phyloP scores from a whole-genome alignment of 805 yeast genomes.

The Ogataea paradorogensis region DNA sequence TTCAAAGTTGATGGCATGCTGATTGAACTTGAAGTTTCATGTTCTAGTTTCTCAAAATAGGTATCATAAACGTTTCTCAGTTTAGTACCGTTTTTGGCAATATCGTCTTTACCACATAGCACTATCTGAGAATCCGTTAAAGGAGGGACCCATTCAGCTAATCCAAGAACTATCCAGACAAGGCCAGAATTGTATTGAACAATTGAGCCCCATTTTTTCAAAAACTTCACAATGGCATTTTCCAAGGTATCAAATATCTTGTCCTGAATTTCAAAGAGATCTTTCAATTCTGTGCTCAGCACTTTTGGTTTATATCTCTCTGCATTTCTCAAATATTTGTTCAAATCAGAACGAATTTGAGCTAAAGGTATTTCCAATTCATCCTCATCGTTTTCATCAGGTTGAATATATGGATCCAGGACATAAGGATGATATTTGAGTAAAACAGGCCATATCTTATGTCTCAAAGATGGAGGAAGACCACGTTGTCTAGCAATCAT shows the following conservation, averaged over 20 bases:
- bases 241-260: slow-evolving; percentile 56
- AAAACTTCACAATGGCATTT: slow-evolving; percentile 58
- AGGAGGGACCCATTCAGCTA: slow-evolving; percentile 89
- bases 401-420: slow-evolving; percentile 64
- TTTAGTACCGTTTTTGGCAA: slow-evolving; percentile 37
- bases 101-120: slow-evolving; percentile 50
- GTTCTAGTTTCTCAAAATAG: slow-evolving; percentile 30
- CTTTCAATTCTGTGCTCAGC: slow-evolving; percentile 29
- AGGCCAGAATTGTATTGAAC: slow-evolving; percentile 78
- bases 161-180: slow-evolving; percentile 82
- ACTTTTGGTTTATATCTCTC: slow-evolving; percentile 35
- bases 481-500: slow-evolving; percentile 79
- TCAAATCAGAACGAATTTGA: slow-evolving; percentile 54
- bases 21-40: slow-evolving; percentile 8
- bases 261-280: slow-evolving; percentile 44
- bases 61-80: slow-evolving; percentile 33
- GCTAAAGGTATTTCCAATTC: slow-evolving; percentile 28
- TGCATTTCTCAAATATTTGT: slow-evolving; percentile 53
- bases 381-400: slow-evolving; percentile 44
- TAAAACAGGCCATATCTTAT: slow-evolving; percentile 80
- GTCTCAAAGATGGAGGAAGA: slow-evolving; percentile 77
- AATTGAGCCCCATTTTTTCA: slow-evolving; percentile 73
- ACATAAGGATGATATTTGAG: slow-evolving; percentile 85
- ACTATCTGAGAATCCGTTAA: slow-evolving; percentile 51
- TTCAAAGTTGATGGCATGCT: slow-evolving; percentile 20